Evolutionary conservation across 2,329 filamentous ascomycete genomes (phyloP), one percentile per base, ranked within the genome.

Genomic region (Fusarium bulbicola): DNA sequence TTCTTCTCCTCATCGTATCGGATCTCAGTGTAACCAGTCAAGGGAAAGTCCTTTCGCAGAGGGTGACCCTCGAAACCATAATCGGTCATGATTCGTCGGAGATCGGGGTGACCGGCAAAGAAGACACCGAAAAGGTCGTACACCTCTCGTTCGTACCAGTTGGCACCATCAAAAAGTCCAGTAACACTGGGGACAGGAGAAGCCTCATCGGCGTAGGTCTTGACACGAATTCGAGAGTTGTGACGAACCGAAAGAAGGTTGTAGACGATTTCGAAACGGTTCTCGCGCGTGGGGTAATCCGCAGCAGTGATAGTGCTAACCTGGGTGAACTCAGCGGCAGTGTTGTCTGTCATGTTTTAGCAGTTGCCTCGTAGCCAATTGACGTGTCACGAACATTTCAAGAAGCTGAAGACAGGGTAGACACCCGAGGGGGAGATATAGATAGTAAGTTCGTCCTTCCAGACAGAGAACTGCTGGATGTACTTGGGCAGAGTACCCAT

Each of bases 1-100:
- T 99, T 99, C 93, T 98, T 99, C 89, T 99, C 97, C 86, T 99
- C 96, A 77, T 99, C 96, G 81, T 97, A 99, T 80, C 96, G 90
- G 76, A 99, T 92, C 86, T 99, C 97, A 39, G 96, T 99, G 87
- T 99, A 99, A 53, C 96, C 96, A 6, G 96, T 98, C 82, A 99
- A 86, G 28, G 96, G 96, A 86, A 99, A 99, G 82, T 99, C 96
- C 87, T 99, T 99, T 81, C 97, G 91, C 81, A 99, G 86, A 46
- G 96, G 96, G 85, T 99, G 96, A 59, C 96, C 96, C 83, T 99
- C 97, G 80, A 99, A 99, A 59, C 96, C 96, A 83, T 99, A 99
- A 83, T 99, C 96, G 75, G 96, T 99, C 95, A 99, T 97, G 86
- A 99, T 98, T 77, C 96, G 91, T 82, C 96, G 91, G 78, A 99